Conservation (phyloP, 768 basidiomycete species). For the Tylopilus balloui region DNA sequence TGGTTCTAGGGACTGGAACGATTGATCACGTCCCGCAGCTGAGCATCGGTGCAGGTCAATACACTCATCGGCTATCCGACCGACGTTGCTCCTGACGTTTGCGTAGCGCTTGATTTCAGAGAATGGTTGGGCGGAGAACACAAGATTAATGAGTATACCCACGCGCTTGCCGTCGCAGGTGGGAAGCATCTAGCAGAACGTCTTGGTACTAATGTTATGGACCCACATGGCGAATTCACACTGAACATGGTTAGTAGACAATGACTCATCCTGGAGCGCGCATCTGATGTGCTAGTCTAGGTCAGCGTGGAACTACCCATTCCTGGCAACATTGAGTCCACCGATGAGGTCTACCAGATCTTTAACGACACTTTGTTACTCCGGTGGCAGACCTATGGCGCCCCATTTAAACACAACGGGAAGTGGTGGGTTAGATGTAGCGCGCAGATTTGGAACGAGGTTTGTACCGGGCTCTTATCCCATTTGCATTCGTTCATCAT, state of each 20-base stretch:
- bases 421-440: constrained; percentile 33
- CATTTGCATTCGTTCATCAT: not conserved
- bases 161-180: constrained; percentile 61
- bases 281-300: constrained; percentile 16
- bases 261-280: not conserved
- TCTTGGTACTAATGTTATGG: constrained; percentile 60
- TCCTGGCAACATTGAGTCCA: constrained; percentile 21
- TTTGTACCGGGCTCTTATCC: constrained; percentile 3
- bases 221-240: constrained; percentile 56
- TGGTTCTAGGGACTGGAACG: constrained; percentile 56
- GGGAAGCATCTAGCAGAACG: constrained; percentile 55
- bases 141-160: constrained; percentile 67
- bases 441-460: constrained; percentile 32
- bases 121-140: constrained; percentile 70
- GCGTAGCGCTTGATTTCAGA: constrained; percentile 66
- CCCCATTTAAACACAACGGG: constrained; percentile 22
- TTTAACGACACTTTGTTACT: constrained; percentile 17
- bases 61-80: not conserved
- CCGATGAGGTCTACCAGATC: constrained; percentile 12
- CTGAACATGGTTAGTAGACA: constrained; percentile 56
- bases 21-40: constrained; percentile 52
- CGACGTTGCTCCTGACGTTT: constrained; percentile 3
- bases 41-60: constrained; percentile 48
- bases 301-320: constrained; percentile 41
- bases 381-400: constrained; percentile 18